Base-by-base conservation (phyloP, 768 basidiomycete genomes). In the Tulasnella sp. region DNA sequence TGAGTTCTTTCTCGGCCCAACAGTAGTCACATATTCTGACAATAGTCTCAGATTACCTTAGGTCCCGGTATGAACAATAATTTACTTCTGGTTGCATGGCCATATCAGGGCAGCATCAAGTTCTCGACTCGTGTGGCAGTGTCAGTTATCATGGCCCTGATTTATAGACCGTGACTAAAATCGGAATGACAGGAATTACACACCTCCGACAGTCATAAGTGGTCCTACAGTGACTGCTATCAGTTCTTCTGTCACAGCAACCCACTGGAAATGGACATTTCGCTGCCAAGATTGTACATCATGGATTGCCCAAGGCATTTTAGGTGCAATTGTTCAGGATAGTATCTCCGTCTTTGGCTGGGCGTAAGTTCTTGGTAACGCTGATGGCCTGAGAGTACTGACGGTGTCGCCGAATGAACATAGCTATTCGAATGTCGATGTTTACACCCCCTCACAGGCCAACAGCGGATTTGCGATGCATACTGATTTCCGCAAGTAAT, bases 61-160 rank as follows among this genome's bases (percentile, higher is more conserved):
- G 72, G 67, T 13, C 76, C 76, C 9, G 65, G 70, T 31, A 78
- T 80, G 77, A 57, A 73, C 37, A 63, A 71, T 57, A 71, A 72
- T 59, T 66, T 78, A 31, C 67, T 81, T 22, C 60, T 81, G 39
- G 72, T 79, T 27, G 77, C 77, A 4, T 81, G 78, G 78, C 68
- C 74, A 1, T 75, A 77, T 58, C 70, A 69, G 47, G 56, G 60
- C 3, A 27, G 60, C 9, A 71, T 80, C 56, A 74, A 79, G 10
- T 62, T 67, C 47, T 75, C 77, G 0, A 67, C 73, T 12, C 71
- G 77, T 53, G 69, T 65, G 35, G 70, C 76, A 2, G 73, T 72
- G 75, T 78, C 53, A 44, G 76, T 69, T 12, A 16, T 16, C 16
- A 12, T 35, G 16, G 12, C 16, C 34, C 16, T 12, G 12, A 35